Evolutionary conservation across 345 rosid genomes (phyloP), one percentile per base, ranked within the genome.

Genomic region (Eucalyptus erythrocorys): DNA sequence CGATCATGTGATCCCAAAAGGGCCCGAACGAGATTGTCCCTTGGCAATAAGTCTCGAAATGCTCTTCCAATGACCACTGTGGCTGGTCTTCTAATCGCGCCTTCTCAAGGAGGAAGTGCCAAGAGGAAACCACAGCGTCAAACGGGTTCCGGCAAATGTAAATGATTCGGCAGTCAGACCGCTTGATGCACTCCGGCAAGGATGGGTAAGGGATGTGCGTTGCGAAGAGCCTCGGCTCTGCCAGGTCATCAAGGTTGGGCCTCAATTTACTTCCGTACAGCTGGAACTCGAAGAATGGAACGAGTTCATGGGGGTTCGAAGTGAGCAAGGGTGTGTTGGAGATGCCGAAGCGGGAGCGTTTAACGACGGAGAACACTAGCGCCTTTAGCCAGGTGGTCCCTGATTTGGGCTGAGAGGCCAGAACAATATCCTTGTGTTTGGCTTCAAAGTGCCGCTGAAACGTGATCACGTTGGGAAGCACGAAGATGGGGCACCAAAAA

Each of bases 331-430:
- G 93, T 19, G 19, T 57, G 10, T 79, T 6, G 43, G 84, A 22
- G 79, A 26, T 40, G 2, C 48, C 43, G 26, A 34, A 86, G 2
- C 21, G 43, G 13, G 85, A 30, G 48, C 92, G 91, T 30, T 90
- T 85, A 3, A 90, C 27, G 14, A 87, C n/a, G 3, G 92, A 45
- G 51, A 90, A 90, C 1, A 45, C 26, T 2, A 93, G 48, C 13
- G 93, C 92, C 79, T 93, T 90, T 9, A 91, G 81, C 94, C 93
- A 93, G 0, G 93, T 90, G 2, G 91, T 91, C 26, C 94, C 94
- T 4, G 93, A 88, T 43, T 93, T 93, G 8, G 94, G 91, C 2
- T 42, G 9, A 17, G 91, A 66, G 48, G 88, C 89, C 8, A 91
- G 8, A 6, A 90, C 15, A n/a, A 91, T 61, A 50, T 92, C 93